Base-by-base conservation (phyloP, 768 basidiomycete genomes). In the Suillus variegatus region DNA sequence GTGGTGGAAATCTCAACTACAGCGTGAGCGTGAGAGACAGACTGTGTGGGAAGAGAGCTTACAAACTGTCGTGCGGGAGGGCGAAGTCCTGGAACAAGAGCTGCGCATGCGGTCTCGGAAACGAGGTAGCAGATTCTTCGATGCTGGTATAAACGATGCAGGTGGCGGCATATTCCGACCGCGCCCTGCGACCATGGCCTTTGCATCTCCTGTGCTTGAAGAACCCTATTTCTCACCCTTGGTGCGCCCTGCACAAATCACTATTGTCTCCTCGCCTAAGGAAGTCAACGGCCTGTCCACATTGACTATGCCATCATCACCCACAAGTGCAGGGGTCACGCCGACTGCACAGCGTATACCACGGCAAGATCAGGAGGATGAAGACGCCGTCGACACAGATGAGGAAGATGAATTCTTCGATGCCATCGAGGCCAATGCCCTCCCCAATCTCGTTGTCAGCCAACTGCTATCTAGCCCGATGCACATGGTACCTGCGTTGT, bases 321-420 rank as follows among this genome's bases (percentile, higher is more conserved):
- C 36, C 10, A 20, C 65, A 20, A 60, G 54, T 36, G 41, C 12
- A 28, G 51, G 5, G 20, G 49, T n/a, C 36, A 76, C 76, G 18
- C 71, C 77, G 43, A 70, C 71, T 14, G 69, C 70, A 16, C 72
- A 71, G 43, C 65, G 69, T 28, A 44, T 67, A 4, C 67, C 71
- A 4, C 73, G 65, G 32, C 49, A 68, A 22, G 66, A 46, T 10
- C 76, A 77, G 5, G 77, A 77, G 18, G 82, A 81, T 12, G 78
- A 77, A 2, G 78, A 74, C 1, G 55, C 62, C 1, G 70, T 71
- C 25, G 85, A 85, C 63, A 91, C 90, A 1, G 91, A 92, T 70
- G 92, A 93, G 51, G 92, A 95, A 72, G 97, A 98, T 77, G 95
- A 99, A 76, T 98, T 98, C 77, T 98, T 97, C 73, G 97, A 98